A percentile compares a stretch with the other conserved stretches of the same genome.
Evolutionary conservation across 345 rosid species (phyloP).

Genomic region (Ceriops decandra): DNA sequence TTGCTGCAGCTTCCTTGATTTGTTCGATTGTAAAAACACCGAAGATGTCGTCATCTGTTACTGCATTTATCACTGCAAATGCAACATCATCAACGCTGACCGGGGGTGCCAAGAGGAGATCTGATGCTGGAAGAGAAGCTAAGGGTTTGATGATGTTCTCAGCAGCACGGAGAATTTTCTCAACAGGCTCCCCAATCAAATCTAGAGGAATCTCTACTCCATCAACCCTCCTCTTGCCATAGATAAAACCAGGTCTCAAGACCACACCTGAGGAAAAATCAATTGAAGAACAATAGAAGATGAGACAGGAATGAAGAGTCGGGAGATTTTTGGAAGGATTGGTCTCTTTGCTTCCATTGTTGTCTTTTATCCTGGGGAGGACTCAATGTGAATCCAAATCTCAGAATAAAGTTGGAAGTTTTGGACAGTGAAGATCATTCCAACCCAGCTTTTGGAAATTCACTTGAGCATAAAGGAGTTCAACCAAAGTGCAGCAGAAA

Average conservation of each 20-base stretch:
- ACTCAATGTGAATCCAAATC: too few species aligned
- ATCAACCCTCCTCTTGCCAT: slow-evolving; percentile 66
- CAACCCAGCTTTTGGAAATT: too few species aligned
- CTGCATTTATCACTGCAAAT: slow-evolving; percentile 57
- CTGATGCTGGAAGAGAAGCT: slow-evolving; percentile 73
- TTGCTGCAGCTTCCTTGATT: slow-evolving; percentile 88
- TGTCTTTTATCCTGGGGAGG: too few species aligned
- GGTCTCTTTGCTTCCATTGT: too few species aligned
- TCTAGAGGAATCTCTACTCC: slow-evolving; percentile 82
- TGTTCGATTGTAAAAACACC: slow-evolving; percentile 90
- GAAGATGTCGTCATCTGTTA: slow-evolving; percentile 70
- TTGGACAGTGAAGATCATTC: too few species aligned
- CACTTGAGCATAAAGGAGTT: too few species aligned
- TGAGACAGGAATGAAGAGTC: background rate
- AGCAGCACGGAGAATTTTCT: slow-evolving; percentile 48
- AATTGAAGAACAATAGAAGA: slow-evolving; percentile 6
- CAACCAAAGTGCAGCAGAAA: too few species aligned
- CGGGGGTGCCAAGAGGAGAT: slow-evolving; percentile 74
- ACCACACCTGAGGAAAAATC: slow-evolving; percentile 58
- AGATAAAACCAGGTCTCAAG: slow-evolving; percentile 80
- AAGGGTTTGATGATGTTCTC: slow-evolving; percentile 63
- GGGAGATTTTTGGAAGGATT: too few species aligned
- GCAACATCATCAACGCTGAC: slow-evolving; percentile 81
- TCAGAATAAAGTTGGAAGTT: too few species aligned
- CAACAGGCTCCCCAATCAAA: slow-evolving; percentile 68